phyloP scores from a whole-genome alignment of 192 early-diverging fungal species.

The Coemansia sp. region DNA sequence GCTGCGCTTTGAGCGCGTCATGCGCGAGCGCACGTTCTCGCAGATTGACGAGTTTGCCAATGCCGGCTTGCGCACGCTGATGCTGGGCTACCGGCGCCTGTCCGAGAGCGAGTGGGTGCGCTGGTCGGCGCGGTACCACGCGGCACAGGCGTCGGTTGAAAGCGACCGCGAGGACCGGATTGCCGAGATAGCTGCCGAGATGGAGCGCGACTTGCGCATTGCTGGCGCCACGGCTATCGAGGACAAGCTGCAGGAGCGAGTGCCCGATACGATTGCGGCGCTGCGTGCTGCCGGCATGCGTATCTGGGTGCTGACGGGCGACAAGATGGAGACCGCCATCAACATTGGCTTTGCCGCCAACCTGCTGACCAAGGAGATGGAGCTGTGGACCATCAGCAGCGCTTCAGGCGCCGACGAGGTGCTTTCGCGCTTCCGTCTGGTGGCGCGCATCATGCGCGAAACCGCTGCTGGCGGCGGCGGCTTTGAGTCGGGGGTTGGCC shows the following conservation, averaged over 20 bases:
- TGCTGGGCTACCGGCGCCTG: conserved; percentile 75
- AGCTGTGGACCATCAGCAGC: conserved; percentile 61
- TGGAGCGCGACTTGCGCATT: conserved; percentile 78
- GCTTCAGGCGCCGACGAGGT: conserved; percentile 43
- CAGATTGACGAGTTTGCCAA: conserved; percentile 78
- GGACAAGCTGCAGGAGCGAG: conserved; percentile 94
- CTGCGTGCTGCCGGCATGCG: conserved; percentile 86
- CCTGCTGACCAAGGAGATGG: conserved; percentile 68
- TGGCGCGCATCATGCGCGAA: conserved; percentile 52
- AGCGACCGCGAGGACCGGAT: conserved; percentile 71
- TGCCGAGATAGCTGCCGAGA: conserved; percentile 68
- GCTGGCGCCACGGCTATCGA: conserved; percentile 96
- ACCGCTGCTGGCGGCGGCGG: conserved; percentile 17
- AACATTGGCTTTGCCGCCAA: conserved; percentile 92
- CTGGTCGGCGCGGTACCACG: conserved; percentile 74
- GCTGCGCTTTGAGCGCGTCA: conserved; percentile 46
- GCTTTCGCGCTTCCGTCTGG: conserved; percentile 46
- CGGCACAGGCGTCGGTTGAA: conserved; percentile 66
- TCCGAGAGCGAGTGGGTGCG: conserved; percentile 67
- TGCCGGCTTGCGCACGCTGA: conserved; percentile 87
- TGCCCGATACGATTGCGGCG: conserved; percentile 84
- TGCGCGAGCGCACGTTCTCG: conserved; percentile 58
- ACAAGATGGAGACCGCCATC: conserved; percentile 98
- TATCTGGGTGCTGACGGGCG: conserved; percentile 97
- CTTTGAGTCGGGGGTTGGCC: conserved; percentile 8